Evolutionary conservation across 371 early-diverging fungal genomes (phyloP), one percentile per base, ranked within the genome.

Genomic region (Paraphysoderma sedebokerense): DNA sequence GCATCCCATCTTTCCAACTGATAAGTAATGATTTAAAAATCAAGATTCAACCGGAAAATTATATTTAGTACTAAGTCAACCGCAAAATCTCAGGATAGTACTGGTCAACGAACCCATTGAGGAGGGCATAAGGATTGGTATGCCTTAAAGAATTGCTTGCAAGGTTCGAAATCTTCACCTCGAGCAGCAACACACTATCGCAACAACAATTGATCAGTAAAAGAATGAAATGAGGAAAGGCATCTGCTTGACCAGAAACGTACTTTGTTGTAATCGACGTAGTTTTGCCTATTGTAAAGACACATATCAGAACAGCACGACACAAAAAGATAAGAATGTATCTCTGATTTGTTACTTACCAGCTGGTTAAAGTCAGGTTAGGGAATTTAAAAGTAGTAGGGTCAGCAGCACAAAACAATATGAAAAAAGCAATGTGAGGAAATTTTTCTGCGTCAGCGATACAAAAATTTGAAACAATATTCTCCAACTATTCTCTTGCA

Each of bases 151-250:
- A 93, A 92, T 60, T 82, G 79, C 60, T 78, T 66, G 81, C 95
- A 93, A 24, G 85, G 82, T 29, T 70, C 67, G 57, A 68, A 87
- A 51, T 89, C 91, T 63, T 89, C 90, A 58, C 95, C 92, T 71
- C 85, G 85, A 51, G 78, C 74, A 41, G 66, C 65, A 38, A 81
- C 70, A 58, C 85, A 85, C 63, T 36, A 28, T 2, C 55, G 17
- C 17, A 4, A 11, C 19, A 32, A 15, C 22, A 50, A n/a, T 23
- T 17, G 17, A 15, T 4, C 3, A 19, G 51, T 19, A n/a, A 50
- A 2, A 13, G 15, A 5, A 47, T 46, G 20, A 4, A 13, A 8
- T 4, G 13, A 56, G 26, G 47, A 46, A 15, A 62, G 51, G 56
- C 67, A 68, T 28, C 7, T 15, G n/a, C 7, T 8, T 4, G n/a